These are phyloP conservation scores for Podila verticillata DNA, from an alignment of 192 early-diverging fungal species.

Conservation along the genomic window DNA sequence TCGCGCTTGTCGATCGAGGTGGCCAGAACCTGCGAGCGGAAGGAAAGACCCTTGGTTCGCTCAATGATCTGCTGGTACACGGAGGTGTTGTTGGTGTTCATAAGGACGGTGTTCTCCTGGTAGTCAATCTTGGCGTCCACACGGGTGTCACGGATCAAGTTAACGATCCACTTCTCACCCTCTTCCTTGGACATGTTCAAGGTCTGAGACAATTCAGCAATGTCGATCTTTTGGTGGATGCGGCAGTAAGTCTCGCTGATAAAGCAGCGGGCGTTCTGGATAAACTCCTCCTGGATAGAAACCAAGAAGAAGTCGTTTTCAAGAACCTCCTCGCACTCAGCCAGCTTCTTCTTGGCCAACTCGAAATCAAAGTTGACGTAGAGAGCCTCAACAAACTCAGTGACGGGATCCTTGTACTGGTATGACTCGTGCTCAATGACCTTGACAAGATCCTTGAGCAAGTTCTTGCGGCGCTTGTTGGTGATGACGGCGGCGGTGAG, in stretches of 20 bases:
- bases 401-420: constrained; percentile 91
- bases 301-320: constrained; percentile 93
- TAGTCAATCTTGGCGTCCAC: constrained; percentile 98
- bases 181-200: constrained; percentile 89
- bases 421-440: constrained; percentile 88
- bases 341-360: constrained; percentile 85
- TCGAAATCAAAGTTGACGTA: constrained; percentile 97
- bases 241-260: constrained; percentile 98
- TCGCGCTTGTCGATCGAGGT: constrained; percentile 93
- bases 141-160: constrained; percentile 94
- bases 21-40: constrained; percentile 89
- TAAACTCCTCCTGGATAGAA: constrained; percentile 89
- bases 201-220: constrained; percentile 80
- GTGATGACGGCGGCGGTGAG: constrained; percentile 91
- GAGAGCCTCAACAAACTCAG: constrained; percentile 92
- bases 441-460: constrained; percentile 90
- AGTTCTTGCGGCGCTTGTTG: constrained; percentile 86
- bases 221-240: constrained; percentile 96
- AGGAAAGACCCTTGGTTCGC: constrained; percentile 89
- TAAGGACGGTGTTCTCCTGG: constrained; percentile 93
- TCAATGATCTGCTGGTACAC: constrained; percentile 97
- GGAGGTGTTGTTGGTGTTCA: constrained; percentile 88
- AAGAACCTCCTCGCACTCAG: constrained; percentile 89
- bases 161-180: constrained; percentile 98
- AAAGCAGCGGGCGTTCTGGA: constrained; percentile 93